Conservation (phyloP, 192 early-diverging fungal species). For the Rhizoclosmatium globosum region DNA sequence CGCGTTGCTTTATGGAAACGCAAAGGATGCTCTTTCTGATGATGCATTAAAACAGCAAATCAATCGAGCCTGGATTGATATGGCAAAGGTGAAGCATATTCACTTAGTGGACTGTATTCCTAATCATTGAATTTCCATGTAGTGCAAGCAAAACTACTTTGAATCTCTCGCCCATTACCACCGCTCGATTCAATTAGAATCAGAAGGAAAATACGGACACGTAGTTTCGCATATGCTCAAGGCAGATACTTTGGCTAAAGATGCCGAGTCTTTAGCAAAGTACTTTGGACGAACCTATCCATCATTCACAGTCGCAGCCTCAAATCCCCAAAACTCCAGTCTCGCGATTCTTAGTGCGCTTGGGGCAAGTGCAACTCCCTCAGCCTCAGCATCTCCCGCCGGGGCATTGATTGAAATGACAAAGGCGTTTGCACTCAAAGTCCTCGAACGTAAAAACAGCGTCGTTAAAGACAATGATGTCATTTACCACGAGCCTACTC, state of each 20-base stretch:
- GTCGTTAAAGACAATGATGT: conserved; percentile 93
- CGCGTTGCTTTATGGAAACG: conserved; percentile 69
- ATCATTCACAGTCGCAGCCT: conserved; percentile 62
- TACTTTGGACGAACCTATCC: conserved; percentile 70
- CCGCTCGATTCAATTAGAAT: conserved; percentile 76
- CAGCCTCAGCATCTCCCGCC: conserved; percentile 46
- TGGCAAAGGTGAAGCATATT: conserved; percentile 70
- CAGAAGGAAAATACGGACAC: conserved; percentile 86
- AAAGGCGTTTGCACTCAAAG: conserved; percentile 68
- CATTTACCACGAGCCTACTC: conserved; percentile 90
- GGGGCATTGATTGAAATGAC: conserved; percentile 78
- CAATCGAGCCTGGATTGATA: conserved; percentile 81
- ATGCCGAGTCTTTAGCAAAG: conserved; percentile 80
- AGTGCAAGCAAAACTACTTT: conserved; percentile 92
- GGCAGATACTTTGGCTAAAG: conserved; percentile 86
- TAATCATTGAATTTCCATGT: background rate
- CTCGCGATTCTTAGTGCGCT: conserved; percentile 36
- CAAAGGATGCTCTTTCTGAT: conserved; percentile 76
- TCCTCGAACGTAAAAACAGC: conserved; percentile 73
- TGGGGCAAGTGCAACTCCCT: background rate
- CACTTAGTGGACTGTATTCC: background rate
- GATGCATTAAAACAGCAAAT: conserved; percentile 74
- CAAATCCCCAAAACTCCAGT: conserved; percentile 30
- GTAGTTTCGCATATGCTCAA: conserved; percentile 77
- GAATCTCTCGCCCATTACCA: conserved; percentile 88